Evolutionary conservation across 2,329 filamentous ascomycete genomes (phyloP).

Genomic region (Magnaporthiopsis incrustans): DNA sequence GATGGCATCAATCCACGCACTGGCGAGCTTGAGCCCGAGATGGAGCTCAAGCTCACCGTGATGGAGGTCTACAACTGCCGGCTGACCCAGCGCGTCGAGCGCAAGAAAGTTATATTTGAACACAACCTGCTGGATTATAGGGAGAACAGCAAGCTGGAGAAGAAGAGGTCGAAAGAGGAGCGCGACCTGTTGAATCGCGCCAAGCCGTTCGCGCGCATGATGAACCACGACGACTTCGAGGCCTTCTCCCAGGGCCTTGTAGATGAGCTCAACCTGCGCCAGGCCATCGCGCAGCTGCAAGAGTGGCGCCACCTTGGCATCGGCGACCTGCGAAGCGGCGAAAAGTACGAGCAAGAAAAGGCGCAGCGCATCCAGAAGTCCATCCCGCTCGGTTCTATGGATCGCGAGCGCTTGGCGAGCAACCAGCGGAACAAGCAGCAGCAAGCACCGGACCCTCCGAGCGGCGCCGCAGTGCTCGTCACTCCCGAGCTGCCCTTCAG

Average conservation of each 20-base stretch:
- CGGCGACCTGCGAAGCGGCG: slow-evolving; percentile 73
- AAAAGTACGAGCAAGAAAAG: slow-evolving; percentile 92
- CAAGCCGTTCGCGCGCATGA: slow-evolving; percentile 93
- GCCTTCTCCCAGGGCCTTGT: slow-evolving; percentile 76
- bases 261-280: slow-evolving; percentile 83
- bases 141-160: slow-evolving; percentile 82
- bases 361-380: slow-evolving; percentile 61
- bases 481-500: slow-evolving; percentile 68
- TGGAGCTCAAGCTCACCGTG: slow-evolving; percentile 93
- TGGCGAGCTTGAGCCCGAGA: slow-evolving; percentile 85
- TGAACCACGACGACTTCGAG: slow-evolving; percentile 89
- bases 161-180: slow-evolving; percentile 94
- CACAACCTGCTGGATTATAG: slow-evolving; percentile 89
- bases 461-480: slow-evolving; percentile 68
- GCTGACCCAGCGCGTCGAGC: slow-evolving; percentile 80
- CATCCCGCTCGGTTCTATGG: slow-evolving; percentile 71
- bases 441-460: slow-evolving; percentile 60
- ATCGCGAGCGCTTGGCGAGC: slow-evolving; percentile 68
- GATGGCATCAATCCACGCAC: slow-evolving; percentile 83
- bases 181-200: slow-evolving; percentile 84
- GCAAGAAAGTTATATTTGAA: slow-evolving; percentile 95
- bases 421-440: slow-evolving; percentile 61
- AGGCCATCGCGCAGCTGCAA: slow-evolving; percentile 84
- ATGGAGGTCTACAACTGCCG: slow-evolving; percentile 98
- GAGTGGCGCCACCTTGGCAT: slow-evolving; percentile 87